phyloP scores from a whole-genome alignment of 2,329 filamentous ascomycete species.

The Aspergillus floridensis region DNA sequence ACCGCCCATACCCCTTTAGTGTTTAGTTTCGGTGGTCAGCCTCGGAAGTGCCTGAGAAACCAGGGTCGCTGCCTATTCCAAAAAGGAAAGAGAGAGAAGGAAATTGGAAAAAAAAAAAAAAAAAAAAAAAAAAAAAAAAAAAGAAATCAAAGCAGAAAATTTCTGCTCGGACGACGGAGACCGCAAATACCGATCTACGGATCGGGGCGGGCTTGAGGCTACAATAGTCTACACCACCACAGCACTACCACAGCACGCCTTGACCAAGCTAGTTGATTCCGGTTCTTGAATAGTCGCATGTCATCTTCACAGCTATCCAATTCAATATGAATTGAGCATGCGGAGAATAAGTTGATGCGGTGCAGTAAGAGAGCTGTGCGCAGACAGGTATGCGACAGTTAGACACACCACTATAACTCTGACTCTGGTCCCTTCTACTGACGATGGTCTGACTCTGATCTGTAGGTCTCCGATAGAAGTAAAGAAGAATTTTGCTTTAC shows the following conservation, averaged over 20 bases:
- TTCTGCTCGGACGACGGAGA: conserved; percentile 4
- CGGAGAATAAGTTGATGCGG: neutral
- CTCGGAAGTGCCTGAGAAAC: conserved; percentile 11
- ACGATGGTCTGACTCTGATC: neutral
- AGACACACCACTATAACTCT: no score
- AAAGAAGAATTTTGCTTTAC: neutral
- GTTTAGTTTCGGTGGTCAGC: neutral
- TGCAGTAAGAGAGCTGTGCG: neutral
- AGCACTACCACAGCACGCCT: neutral
- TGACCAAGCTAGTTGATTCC: neutral
- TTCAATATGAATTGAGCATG: neutral
- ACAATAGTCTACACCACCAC: neutral
- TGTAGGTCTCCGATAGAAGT: neutral
- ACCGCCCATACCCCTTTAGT: neutral
- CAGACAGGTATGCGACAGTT: no score
- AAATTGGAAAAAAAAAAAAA: conserved; percentile 1
- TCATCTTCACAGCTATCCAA: neutral
- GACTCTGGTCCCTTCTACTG: no score
- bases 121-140: conserved; percentile 6
- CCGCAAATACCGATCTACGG: conserved; percentile 1
- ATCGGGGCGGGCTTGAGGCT: neutral
- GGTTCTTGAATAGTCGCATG: no score
- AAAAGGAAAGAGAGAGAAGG: neutral
- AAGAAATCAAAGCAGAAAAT: conserved; percentile 8
- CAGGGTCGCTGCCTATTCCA: neutral